phyloP scores from a whole-genome alignment of 176 grass and related monocot genomes.

The Phragmites australis region DNA sequence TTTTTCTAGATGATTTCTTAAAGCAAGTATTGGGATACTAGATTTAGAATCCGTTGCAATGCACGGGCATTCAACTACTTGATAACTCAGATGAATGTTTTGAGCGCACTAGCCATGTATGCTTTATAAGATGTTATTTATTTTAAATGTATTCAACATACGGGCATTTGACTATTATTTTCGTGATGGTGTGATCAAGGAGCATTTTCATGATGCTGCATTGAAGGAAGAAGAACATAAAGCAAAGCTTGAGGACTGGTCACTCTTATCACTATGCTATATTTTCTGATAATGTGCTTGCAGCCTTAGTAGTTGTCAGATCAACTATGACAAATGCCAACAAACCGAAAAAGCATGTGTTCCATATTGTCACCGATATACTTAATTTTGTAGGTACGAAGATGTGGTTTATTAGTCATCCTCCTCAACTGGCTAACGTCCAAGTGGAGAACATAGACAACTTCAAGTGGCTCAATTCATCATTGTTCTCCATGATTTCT shows the following conservation, averaged over 20 bases:
- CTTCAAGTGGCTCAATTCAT: conserved; percentile 97
- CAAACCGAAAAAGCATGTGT: conserved; percentile 87
- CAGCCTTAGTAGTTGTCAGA: conserved; percentile 84
- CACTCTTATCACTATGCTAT: conserved; percentile 94
- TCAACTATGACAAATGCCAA: conserved; percentile 75
- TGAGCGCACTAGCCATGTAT: too few relatives aligned
- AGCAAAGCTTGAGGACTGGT: conserved; percentile 71
- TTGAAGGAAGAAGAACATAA: conserved; percentile 56
- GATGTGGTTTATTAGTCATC: conserved; percentile 86
- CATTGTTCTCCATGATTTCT: too few relatives aligned
- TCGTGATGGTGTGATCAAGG: conserved; percentile 41
- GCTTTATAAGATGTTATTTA: too few relatives aligned
- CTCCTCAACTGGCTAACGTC: conserved; percentile 55
- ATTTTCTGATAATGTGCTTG: conserved; percentile 96
- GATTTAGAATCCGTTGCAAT: too few relatives aligned
- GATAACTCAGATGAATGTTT: too few relatives aligned
- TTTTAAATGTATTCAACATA: too few relatives aligned
- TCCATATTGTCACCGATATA: conserved; percentile 89
- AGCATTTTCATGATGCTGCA: conserved; percentile 38
- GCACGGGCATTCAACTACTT: too few relatives aligned
- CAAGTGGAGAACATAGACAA: conserved; percentile 91
- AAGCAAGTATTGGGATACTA: too few relatives aligned
- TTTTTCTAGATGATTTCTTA: too few relatives aligned
- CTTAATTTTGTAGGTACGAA: conserved; percentile 96
- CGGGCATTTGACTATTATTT: too few relatives aligned